Evolutionary conservation across 768 basidiomycete genomes (phyloP), one percentile per base, ranked within the genome.

Genomic region (Leccinum subtestaceum): DNA sequence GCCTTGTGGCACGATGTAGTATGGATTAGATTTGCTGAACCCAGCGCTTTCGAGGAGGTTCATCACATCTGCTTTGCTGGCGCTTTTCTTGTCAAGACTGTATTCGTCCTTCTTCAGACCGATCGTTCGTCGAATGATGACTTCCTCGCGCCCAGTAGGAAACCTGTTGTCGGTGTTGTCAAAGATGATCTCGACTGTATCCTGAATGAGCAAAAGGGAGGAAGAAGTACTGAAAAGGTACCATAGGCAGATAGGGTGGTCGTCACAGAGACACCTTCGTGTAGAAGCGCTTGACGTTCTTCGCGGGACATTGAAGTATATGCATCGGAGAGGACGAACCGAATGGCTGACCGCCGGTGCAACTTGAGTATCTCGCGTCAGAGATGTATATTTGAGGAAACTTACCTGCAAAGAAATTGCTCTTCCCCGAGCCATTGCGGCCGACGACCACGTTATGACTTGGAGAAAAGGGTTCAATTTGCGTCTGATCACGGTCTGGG

Each of bases 31-130:
- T 70, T 93, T 91, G 76, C 91, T 94, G 78, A 99, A 99, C 1
- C 97, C 96, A 1, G 97, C 97, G 69, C 89, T 91, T 72, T 98
- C 97, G 49, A 99, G 82, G 25, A 98, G 79, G 68, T 93, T 95
- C 93, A 97, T 96, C 19, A 99, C 93, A 68, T 99, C 97, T 3
- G 95, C 96, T 73, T 97, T 97, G 73, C 86, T 91, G 0, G 91
- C 89, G 61, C 89, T 93, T 78, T 98, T 98, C 78, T 90, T 89
- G 75, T 99, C 96, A 29, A 98, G 79, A 63, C 91, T 92, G 76
- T 98, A 99, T 76, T 98, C 97, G 69, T 98, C 97, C 76, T 98
- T 99, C 81, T 99, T 98, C 46, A 95, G 72, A 52, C 97, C 97
- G 57, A 99, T 98, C 2, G 97, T 98, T 31, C 97, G 84, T 12